Evolutionary conservation across 768 basidiomycete genomes (phyloP), one percentile per base, ranked within the genome.

Genomic region (Macrocybe gigantea): DNA sequence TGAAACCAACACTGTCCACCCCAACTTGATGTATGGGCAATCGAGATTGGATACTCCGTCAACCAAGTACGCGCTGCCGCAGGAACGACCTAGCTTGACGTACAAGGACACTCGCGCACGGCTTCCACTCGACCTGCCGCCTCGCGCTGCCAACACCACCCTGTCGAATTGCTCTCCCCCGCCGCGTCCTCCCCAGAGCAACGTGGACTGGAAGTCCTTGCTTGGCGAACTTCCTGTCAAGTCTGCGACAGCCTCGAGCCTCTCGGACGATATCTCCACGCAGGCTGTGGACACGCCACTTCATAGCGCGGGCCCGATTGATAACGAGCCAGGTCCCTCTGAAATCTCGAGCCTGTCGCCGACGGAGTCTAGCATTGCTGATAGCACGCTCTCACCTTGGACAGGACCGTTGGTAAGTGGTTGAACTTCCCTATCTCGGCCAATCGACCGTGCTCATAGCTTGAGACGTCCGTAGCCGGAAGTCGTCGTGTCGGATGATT

Each of bases 211-310:
- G 51, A 40, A 52, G 29, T 14, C 46, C 11, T 41, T 52, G 33
- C 38, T 42, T 10, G 52, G 43, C 29, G 43, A 33, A 22, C 36
- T 33, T 11, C 39, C 32, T 15, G 12, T 42, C 6, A 30, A 39
- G 15, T 31, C 14, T 30, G 40, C 37, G 5, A 32, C 33, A 6
- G 32, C 42, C n/a, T 47, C 51, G 29, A 49, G 44, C n/a, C 40
- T 49, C 30, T 53, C 52, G 5, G 48, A 49, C 33, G 48, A 41
- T 7, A 46, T 49, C 12, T 53, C 48, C 7, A 49, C 48, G 13
- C 48, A 49, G 36, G 48, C 52, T 5, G 44, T 46, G 4, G 45
- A 45, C 33, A 49, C 52, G 2, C 52, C 52, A 8, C 22, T 47
- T 30, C 41, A 38, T 29, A 33, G 13, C 7, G 41, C 38, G 8